Evolutionary conservation across 1,284 basidiomycete genomes (phyloP).

Genomic region (Puccinia polysora): DNA sequence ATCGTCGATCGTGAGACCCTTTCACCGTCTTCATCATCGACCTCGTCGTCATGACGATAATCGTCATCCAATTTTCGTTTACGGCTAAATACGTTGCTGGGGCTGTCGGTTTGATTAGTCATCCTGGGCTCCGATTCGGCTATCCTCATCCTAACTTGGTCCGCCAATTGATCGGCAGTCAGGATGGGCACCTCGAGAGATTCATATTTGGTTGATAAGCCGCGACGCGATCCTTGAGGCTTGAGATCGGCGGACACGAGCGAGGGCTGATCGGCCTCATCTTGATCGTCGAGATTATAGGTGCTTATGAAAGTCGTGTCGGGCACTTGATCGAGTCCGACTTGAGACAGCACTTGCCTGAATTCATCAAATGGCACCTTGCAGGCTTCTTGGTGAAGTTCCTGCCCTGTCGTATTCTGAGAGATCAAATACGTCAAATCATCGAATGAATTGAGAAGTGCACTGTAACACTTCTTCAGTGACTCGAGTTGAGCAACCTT

Average conservation of each 20-base stretch:
- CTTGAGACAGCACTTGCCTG: neutral
- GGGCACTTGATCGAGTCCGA: neutral
- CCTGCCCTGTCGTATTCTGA: neutral
- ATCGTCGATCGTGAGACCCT: too few relatives aligned
- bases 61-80: slow-evolving; percentile 3
- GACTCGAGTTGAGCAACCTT: neutral
- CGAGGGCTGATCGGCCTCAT: neutral
- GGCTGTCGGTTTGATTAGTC: neutral
- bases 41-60: too few relatives aligned
- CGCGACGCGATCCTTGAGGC: too few relatives aligned
- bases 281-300: neutral
- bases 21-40: too few relatives aligned
- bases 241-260: too few relatives aligned
- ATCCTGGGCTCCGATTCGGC: neutral
- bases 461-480: slow-evolving; percentile 5
- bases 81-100: slow-evolving; percentile 18
- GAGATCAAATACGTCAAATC: slow-evolving; percentile 9
- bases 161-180: slow-evolving; percentile 1
- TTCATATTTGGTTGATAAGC: neutral
- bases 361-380: neutral
- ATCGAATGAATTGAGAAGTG: slow-evolving; percentile 3
- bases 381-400: neutral
- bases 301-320: neutral
- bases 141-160: slow-evolving; percentile 16
- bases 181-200: neutral